Evolutionary conservation across 2,329 filamentous ascomycete genomes (phyloP).

Genomic region (Apiospora kogelbergensis): DNA sequence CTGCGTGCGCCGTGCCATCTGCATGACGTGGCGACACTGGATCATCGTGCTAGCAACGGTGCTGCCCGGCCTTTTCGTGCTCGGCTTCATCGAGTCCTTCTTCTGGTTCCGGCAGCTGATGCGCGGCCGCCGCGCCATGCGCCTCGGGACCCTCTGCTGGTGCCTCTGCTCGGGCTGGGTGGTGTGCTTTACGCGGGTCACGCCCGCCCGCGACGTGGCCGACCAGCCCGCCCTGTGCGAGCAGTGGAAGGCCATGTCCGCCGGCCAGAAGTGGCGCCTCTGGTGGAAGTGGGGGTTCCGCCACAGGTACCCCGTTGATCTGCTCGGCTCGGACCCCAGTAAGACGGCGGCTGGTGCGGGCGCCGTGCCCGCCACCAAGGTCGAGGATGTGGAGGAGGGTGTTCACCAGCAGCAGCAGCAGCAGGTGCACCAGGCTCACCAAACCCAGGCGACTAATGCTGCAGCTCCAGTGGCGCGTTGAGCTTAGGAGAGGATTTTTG

Average conservation of each 20-base stretch:
- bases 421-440: not conserved
- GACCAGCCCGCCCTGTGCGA: not conserved
- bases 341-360: not conserved
- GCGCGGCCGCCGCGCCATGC: not conserved
- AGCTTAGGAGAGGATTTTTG: not conserved
- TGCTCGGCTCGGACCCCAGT: not conserved
- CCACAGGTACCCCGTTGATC: conserved; percentile 6
- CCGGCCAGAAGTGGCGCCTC: not conserved
- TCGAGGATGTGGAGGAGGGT: not conserved
- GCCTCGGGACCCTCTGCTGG: not conserved
- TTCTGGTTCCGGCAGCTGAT: conserved; percentile 7
- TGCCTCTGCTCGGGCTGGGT: not conserved
- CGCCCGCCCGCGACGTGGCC: not conserved
- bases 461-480: not conserved
- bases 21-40: conserved; percentile 1
- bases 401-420: not conserved
- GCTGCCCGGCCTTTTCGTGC: not conserved
- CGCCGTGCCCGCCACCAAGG: not conserved
- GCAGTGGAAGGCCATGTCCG: not conserved
- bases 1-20: not conserved
- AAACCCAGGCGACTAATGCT: not conserved
- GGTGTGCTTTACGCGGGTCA: not conserved
- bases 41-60: conserved; percentile 1
- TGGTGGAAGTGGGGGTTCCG: conserved; percentile 10
- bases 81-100: conserved; percentile 8